Base-by-base conservation (phyloP, 2,329 filamentous ascomycete species). In the Stagonosporopsis vannaccii region DNA sequence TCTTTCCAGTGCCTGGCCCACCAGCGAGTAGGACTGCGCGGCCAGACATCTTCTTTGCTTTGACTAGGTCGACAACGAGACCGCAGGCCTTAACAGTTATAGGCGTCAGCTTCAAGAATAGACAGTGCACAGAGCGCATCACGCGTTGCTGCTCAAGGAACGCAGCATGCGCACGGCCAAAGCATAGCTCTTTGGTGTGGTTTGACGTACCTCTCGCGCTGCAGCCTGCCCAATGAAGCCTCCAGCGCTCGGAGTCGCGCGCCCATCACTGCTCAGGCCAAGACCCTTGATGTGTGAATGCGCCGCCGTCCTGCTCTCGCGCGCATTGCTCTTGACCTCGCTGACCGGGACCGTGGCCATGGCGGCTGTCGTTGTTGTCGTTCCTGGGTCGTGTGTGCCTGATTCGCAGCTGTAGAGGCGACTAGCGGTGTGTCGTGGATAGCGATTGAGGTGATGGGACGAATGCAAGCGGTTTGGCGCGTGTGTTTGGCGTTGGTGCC, bases 211-310 rank as follows among this genome's bases (percentile, higher is more conserved):
- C 85, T 99, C 95, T 80, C 95, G 87, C 61, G 95, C 95, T 58
- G 88, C 84, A 51, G 85, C 84, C 78, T 99, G 95, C 48, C 95
- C 95, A 44, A 98, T 89, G 72, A 98, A 99, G 32, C 95, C 95
- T 22, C 68, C 71, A 5, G 66, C 70, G 60, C 90, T 85, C 63
- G 85, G 85, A 74, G 97, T 93, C 60, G 95, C 92, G 48, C 85
- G 88, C 61, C 95, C 95, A 87, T 97, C 91, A 20, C 66, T 67
- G 72, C 91, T 90, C 67, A 99, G 80, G 17, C 95, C 95, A 36
- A 99, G 84, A 47, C 95, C 95, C 77, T 92, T 96, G 84, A 99
- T 99, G 79, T 99, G 95, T 49, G 94, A 97, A 80, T 99, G 95
- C 68, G 94, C 90, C 59, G 95, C 94, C 43, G 95, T 99, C 75